Evolutionary conservation across 768 basidiomycete genomes (phyloP).

Genomic region (Hortiboletus flavorubellus): DNA sequence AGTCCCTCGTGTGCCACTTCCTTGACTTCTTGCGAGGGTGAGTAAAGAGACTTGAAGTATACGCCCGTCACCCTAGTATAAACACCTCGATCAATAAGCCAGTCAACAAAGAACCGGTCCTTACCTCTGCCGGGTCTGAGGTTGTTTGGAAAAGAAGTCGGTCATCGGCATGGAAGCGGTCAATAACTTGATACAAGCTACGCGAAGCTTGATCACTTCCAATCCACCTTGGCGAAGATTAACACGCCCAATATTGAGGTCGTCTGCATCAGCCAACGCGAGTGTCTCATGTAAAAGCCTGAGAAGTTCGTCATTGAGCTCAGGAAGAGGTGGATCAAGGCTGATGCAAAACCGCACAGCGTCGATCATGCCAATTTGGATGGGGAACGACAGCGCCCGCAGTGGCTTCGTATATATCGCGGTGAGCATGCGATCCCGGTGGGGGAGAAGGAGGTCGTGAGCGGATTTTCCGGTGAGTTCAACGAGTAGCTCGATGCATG

Average conservation of each 20-base stretch:
- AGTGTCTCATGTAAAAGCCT: slow-evolving; percentile 91
- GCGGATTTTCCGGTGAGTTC: slow-evolving; percentile 67
- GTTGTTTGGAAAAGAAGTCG: slow-evolving; percentile 87
- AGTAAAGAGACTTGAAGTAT: slow-evolving; percentile 98
- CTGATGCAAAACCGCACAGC: slow-evolving; percentile 92
- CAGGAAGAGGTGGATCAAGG: slow-evolving; percentile 84
- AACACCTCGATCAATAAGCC: slow-evolving; percentile 3
- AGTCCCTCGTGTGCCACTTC: slow-evolving; percentile 94
- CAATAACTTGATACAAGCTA: slow-evolving; percentile 89
- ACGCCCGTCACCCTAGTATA: slow-evolving; percentile 78
- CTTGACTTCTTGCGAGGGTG: slow-evolving; percentile 85
- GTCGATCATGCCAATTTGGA: slow-evolving; percentile 98
- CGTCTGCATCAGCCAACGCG: slow-evolving; percentile 94
- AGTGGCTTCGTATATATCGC: slow-evolving; percentile 96
- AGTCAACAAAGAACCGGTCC: slow-evolving; percentile 6
- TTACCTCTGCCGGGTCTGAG: slow-evolving; percentile 81
- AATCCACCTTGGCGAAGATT: slow-evolving; percentile 71
- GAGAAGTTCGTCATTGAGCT: slow-evolving; percentile 88
- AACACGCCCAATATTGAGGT: slow-evolving; percentile 73
- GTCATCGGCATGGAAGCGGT: slow-evolving; percentile 94
- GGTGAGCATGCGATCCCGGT: slow-evolving; percentile 83
- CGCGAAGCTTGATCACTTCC: slow-evolving; percentile 85
- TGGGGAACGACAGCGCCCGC: slow-evolving; percentile 87
- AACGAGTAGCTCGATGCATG: slow-evolving; percentile 74
- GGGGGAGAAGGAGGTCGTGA: slow-evolving; percentile 75